Conservation (phyloP, 2,329 filamentous ascomycete species). For the Plectosphaerella cucumerina region DNA sequence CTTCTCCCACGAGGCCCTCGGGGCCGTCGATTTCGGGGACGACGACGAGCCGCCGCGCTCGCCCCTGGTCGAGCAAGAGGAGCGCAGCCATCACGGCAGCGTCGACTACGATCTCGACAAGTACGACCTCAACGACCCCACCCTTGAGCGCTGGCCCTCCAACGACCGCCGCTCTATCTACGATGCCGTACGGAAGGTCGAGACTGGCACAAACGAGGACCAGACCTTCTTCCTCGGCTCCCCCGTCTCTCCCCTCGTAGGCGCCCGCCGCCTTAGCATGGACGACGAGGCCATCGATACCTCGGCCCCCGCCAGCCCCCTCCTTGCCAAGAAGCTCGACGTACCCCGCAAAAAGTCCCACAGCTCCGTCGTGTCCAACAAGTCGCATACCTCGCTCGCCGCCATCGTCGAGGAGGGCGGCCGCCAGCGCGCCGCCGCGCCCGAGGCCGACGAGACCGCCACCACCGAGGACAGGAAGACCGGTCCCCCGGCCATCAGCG, state of each 20-base stretch:
- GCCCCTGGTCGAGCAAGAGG: not conserved
- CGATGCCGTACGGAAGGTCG: conserved; percentile 39
- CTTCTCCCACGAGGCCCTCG: conserved; percentile 43
- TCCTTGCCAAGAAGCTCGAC: conserved; percentile 20
- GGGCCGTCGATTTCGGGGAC: conserved; percentile 27
- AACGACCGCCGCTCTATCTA: conserved; percentile 36
- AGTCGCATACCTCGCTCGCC: conserved; percentile 35
- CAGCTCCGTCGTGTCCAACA: conserved; percentile 20
- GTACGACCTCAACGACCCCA: conserved; percentile 41
- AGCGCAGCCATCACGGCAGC: conserved; percentile 7
- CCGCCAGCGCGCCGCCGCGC: not conserved
- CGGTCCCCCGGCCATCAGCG: conserved; percentile 12
- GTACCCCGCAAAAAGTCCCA: conserved; percentile 18
- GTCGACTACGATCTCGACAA: conserved; percentile 17
- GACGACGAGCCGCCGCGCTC: conserved; percentile 12
- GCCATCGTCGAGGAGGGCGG: conserved; percentile 40
- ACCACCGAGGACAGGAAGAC: not conserved
- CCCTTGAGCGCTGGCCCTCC: conserved; percentile 43
- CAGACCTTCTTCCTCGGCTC: conserved; percentile 28
- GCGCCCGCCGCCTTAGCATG: conserved; percentile 26
- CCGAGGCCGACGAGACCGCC: conserved; percentile 9
- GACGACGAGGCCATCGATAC: conserved; percentile 25
- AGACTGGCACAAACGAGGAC: conserved; percentile 37
- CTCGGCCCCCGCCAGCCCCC: conserved; percentile 31
- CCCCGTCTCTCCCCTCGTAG: conserved; percentile 29